Evolutionary conservation across 352 stramenopile species (phyloP).

Genomic region (Chloridella minuta): DNA sequence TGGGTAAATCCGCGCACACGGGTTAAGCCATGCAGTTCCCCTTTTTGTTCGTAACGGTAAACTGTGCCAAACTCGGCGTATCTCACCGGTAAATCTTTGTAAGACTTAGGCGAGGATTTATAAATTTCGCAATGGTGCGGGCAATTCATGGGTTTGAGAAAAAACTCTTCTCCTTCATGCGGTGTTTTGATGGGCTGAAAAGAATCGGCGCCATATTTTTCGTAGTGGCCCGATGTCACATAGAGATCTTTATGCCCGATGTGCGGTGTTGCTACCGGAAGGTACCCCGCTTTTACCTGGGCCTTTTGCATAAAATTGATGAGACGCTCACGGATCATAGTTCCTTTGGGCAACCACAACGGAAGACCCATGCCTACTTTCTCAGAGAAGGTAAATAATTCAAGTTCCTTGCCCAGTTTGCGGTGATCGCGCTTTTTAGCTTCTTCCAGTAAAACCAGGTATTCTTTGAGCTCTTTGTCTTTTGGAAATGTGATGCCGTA

Average conservation of each 20-base stretch:
- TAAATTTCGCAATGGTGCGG: conserved; percentile 87
- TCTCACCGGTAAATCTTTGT: conserved; percentile 72
- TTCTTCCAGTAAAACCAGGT: conserved; percentile 67
- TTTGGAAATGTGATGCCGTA: conserved; percentile 77
- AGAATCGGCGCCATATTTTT: no score
- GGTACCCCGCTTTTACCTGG: no score
- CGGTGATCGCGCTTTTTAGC: conserved; percentile 82
- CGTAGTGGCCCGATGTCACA: no score
- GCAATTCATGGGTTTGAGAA: conserved; percentile 97
- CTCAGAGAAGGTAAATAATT: conserved; percentile 67
- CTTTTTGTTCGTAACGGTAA: conserved; percentile 72
- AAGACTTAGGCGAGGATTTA: conserved; percentile 52
- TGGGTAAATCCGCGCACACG: conserved; percentile 80
- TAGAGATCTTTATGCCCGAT: no score
- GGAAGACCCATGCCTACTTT: background rate
- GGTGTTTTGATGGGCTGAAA: no score
- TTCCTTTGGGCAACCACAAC: background rate
- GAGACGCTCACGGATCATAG: no score
- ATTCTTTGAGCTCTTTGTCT: conserved; percentile 83
- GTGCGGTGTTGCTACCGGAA: no score
- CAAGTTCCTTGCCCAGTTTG: conserved; percentile 55
- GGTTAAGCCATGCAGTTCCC: conserved; percentile 72
- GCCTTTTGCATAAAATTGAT: no score
- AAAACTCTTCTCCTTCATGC: conserved; percentile 16
- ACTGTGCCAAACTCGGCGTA: conserved; percentile 90